Evolutionary conservation across 345 rosid species (phyloP).

Genomic region (Populus davidiana): DNA sequence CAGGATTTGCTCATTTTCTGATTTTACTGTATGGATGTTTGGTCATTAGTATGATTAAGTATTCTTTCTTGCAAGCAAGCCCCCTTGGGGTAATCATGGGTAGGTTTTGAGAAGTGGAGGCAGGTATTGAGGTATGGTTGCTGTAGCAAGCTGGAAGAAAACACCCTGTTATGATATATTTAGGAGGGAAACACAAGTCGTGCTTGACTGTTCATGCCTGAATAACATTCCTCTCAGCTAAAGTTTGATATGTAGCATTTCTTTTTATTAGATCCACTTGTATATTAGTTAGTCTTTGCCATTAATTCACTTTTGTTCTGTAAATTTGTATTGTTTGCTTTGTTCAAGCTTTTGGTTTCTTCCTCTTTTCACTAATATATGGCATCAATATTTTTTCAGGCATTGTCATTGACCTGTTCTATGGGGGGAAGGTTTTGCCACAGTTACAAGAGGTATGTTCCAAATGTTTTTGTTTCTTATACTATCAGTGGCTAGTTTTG

Average conservation of each 20-base stretch:
- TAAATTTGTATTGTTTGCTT: neutral
- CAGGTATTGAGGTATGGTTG: neutral
- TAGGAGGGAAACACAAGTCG: neutral
- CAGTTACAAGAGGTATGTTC: constrained; percentile 61
- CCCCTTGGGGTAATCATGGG: too few species aligned
- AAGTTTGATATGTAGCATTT: neutral
- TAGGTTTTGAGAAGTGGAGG: neutral
- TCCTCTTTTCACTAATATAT: constrained; percentile 17
- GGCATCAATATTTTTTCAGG: constrained; percentile 35
- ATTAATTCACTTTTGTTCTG: neutral
- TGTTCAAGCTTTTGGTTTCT: neutral
- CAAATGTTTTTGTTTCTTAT: neutral
- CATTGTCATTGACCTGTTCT: constrained; percentile 69
- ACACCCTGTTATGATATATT: neutral
- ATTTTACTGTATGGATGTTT: neutral
- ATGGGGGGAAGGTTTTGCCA: constrained; percentile 61
- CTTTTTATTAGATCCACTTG: neutral
- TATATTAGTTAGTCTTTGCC: neutral
- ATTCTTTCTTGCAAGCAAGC: neutral
- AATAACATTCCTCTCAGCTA: neutral
- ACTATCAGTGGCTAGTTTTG: neutral
- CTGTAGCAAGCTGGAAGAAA: neutral
- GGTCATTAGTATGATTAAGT: neutral
- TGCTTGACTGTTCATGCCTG: neutral
- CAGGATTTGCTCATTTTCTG: neutral